Percentiles rank a stretch among this genome's conserved stretches.
Evolutionary conservation across 1,284 basidiomycete genomes (phyloP).

Genomic region (Papiliotrema laurentii): DNA sequence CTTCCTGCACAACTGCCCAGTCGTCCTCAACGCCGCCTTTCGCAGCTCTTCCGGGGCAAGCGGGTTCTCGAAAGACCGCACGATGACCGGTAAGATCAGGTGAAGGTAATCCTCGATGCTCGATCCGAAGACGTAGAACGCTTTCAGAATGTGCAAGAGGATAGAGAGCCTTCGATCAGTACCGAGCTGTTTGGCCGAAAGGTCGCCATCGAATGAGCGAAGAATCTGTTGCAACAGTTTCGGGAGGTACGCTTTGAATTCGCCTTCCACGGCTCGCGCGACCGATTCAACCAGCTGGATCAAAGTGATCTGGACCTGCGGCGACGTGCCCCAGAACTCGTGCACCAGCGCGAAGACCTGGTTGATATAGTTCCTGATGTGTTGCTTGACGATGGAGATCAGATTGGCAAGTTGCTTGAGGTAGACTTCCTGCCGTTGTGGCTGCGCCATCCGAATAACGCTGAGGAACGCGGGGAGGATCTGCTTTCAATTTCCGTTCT

Average conservation of each 20-base stretch:
- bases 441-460: constrained; percentile 73
- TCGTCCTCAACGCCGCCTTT: constrained; percentile 84
- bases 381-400: constrained; percentile 95
- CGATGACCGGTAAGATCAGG: constrained; percentile 91
- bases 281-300: constrained; percentile 91
- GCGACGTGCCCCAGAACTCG: constrained; percentile 81
- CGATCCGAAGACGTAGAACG: constrained; percentile 89
- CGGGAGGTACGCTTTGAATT: constrained; percentile 97
- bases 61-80: constrained; percentile 81
- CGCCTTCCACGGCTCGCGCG: constrained; percentile 92
- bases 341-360: constrained; percentile 77
- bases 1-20: constrained; percentile 83
- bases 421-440: constrained; percentile 88
- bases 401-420: constrained; percentile 94
- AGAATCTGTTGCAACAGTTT: constrained; percentile 85
- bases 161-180: constrained; percentile 81
- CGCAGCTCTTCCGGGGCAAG: constrained; percentile 73
- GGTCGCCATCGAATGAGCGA: constrained; percentile 79
- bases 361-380: constrained; percentile 85
- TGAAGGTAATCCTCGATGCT: constrained; percentile 98
- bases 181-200: constrained; percentile 44
- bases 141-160: constrained; percentile 68
- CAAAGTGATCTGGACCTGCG: constrained; percentile 81
- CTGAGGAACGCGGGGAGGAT: constrained; percentile 94
- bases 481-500: constrained; percentile 49